Evolutionary conservation across 257 asterid genomes (phyloP), one percentile per base, ranked within the genome.

Genomic region (Capsicum rhomboideum): DNA sequence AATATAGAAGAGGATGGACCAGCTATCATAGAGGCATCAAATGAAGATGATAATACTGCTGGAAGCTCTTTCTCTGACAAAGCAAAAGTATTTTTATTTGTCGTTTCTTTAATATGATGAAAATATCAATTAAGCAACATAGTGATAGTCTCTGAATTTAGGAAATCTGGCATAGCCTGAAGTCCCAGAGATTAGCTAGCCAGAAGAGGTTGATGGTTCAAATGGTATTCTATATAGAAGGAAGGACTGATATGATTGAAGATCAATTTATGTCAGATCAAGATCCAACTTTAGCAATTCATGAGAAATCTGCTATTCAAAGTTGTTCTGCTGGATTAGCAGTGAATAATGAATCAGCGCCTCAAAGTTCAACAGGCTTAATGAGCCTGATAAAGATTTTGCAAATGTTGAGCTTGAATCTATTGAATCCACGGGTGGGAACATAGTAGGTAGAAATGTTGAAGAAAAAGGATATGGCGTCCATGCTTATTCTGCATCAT

Each of bases 1-100:
- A 92, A 95, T 88, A 86, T 95, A 2, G 97, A 97, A 84, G 98
- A 92, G 82, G 95, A 55, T 89, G 97, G 86, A 85, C 85, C 94
- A 34, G 90, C 80, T 68, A 91, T 85, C 86, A 83, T 90, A 80
- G 94, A n/a, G n/a, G n/a, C n/a, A n/a, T n/a, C n/a, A n/a, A n/a
- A 85, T 49, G 91, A 88, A n/a, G n/a, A n/a, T n/a, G n/a, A n/a
- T n/a, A n/a, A n/a, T n/a, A n/a, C n/a, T n/a, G n/a, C n/a, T n/a
- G n/a, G n/a, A n/a, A n/a, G n/a, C n/a, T n/a, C n/a, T n/a, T n/a
- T n/a, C n/a, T 75, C 89, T 82, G 95, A 90, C 90, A 93, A 91
- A 84, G 95, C 89, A 89, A 86, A 85, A 86, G 84, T 87, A 83
- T 52, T 85, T 64, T 63, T 49, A 26, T 75, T 49, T 75, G 61